Evolutionary conservation across 805 yeast species (phyloP).

Genomic region (Candida chilensis): DNA sequence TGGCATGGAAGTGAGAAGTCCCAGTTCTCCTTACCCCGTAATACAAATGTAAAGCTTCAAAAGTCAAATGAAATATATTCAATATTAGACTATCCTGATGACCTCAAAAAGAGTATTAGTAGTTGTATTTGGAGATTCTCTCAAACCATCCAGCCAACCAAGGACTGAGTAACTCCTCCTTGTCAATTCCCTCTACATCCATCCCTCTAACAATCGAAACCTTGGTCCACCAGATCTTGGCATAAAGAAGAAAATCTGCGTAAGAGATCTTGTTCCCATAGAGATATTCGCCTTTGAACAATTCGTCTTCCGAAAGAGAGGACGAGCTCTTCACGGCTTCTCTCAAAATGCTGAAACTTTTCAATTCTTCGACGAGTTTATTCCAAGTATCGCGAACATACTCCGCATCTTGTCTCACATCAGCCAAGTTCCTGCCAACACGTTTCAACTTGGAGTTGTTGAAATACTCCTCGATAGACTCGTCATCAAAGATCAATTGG

Average conservation of each 20-base stretch:
- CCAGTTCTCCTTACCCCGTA: too few species aligned
- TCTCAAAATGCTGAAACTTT: not conserved
- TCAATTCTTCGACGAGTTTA: not conserved
- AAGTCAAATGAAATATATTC: too few species aligned
- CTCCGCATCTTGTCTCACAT: not conserved
- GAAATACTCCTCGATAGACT: not conserved
- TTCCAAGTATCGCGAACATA: not conserved
- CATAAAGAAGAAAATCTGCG: not conserved
- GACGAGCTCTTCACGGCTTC: not conserved
- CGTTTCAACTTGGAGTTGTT: not conserved
- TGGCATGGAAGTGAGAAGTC: too few species aligned
- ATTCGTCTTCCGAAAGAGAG: not conserved
- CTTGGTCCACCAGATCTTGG: not conserved
- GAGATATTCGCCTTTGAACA: not conserved
- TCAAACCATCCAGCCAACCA: constrained; percentile 1
- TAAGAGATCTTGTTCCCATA: not conserved
- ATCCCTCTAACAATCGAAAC: not conserved
- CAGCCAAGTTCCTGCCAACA: not conserved
- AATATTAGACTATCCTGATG: too few species aligned
- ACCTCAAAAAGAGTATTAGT: too few species aligned
- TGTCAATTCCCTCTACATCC: not conserved
- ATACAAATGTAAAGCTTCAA: too few species aligned
- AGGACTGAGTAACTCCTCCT: not conserved
- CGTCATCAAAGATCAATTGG: not conserved
- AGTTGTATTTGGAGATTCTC: not conserved